These are phyloP conservation scores for Cyclostephanos invisitatus DNA, from an alignment of 108 stramenopile genomes.

Conservation along the genomic window DNA sequence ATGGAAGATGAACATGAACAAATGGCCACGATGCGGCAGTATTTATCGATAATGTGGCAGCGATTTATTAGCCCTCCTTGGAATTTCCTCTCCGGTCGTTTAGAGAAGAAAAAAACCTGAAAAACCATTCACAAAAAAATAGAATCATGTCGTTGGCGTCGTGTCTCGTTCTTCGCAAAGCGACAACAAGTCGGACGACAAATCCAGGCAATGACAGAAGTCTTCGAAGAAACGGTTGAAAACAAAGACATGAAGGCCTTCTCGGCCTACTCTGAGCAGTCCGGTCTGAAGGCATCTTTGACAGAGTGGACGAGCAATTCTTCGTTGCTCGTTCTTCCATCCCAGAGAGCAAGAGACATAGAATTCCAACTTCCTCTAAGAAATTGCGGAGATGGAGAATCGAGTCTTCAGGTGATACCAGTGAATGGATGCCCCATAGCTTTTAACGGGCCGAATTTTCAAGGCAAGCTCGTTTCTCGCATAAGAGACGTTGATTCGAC, in stretches of 20 bases:
- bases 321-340: conserved; percentile 18
- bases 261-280: conserved; percentile 27
- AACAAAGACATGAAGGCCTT: conserved; percentile 20
- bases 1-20: neutral
- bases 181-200: too few relatives aligned
- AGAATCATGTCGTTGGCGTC: too few relatives aligned
- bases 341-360: conserved; percentile 15
- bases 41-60: too few relatives aligned
- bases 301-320: conserved; percentile 29
- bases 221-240: neutral
- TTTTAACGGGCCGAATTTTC: conserved; percentile 30
- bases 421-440: conserved; percentile 29
- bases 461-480: conserved; percentile 39
- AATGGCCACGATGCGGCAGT: neutral
- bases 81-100: neutral
- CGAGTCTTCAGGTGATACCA: conserved; percentile 12
- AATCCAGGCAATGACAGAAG: neutral
- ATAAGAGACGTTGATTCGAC: conserved; percentile 29
- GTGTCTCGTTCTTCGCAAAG: too few relatives aligned
- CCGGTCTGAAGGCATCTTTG: conserved; percentile 23
- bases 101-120: neutral
- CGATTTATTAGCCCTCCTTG: too few relatives aligned
- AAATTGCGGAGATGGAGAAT: neutral
- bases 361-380: conserved; percentile 9
- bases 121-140: conserved; percentile 1